phyloP scores from a whole-genome alignment of 805 yeast genomes.

The Sugiyamaella lignohabitans region DNA sequence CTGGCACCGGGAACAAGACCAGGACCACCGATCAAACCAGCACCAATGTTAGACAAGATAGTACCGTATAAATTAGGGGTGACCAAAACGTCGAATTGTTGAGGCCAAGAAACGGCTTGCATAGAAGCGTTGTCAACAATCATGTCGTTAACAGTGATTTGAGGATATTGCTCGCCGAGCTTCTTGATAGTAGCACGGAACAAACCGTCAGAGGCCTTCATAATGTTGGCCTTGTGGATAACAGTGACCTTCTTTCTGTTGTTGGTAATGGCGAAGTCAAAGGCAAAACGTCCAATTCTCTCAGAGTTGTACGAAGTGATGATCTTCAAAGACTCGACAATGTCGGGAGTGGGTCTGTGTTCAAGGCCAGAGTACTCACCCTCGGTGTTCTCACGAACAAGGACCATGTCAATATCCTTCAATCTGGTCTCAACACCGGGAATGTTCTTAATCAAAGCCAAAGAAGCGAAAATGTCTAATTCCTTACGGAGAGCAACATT shows the following conservation, averaged over 20 bases:
- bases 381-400: conserved; percentile 82
- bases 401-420: conserved; percentile 81
- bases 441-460: conserved; percentile 87
- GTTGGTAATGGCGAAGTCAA: conserved; percentile 89
- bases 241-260: conserved; percentile 91
- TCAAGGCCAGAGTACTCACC: conserved; percentile 98
- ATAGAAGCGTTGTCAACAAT: conserved; percentile 98
- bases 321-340: conserved; percentile 92
- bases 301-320: conserved; percentile 92
- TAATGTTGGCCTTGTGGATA: conserved; percentile 97
- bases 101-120: conserved; percentile 98
- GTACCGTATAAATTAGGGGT: conserved; percentile 98
- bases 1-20: conserved; percentile 98
- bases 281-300: conserved; percentile 95
- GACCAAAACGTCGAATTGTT: conserved; percentile 95
- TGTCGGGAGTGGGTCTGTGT: conserved; percentile 96
- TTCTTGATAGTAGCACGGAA: conserved; percentile 90
- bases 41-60: conserved; percentile 95
- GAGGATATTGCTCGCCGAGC: conserved; percentile 79
- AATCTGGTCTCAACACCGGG: conserved; percentile 91
- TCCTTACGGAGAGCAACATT: conserved; percentile 97
- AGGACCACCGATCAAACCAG: conserved; percentile 96
- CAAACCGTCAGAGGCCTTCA: conserved; percentile 97
- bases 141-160: conserved; percentile 77
- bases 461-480: conserved; percentile 89